Evolutionary conservation across 768 basidiomycete species (phyloP).

Genomic region (Amanita phalloides): DNA sequence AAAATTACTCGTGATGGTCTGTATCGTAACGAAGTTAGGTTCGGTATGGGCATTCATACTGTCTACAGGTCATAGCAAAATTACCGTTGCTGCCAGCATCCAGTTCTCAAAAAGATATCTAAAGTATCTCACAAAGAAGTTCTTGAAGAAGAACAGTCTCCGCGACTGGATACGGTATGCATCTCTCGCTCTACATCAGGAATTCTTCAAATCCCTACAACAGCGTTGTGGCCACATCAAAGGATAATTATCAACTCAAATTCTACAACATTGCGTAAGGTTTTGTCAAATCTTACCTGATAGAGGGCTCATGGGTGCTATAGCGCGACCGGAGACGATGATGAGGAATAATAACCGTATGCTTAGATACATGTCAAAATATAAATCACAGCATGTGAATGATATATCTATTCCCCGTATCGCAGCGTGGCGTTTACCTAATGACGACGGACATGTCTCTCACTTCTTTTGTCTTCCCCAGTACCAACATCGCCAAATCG

Average conservation of each 20-base stretch:
- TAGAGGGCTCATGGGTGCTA: background rate
- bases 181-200: background rate
- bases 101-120: conserved; percentile 96
- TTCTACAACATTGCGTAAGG: conserved; percentile 90
- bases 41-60: background rate
- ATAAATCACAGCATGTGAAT: background rate
- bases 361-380: background rate
- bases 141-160: conserved; percentile 94
- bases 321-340: conserved; percentile 17
- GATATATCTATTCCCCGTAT: too few relatives aligned
- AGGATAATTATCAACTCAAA: conserved; percentile 88
- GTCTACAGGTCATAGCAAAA: conserved; percentile 57
- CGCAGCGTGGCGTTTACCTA: too few relatives aligned
- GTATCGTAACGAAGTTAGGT: background rate
- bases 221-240: conserved; percentile 85
- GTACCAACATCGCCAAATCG: conserved; percentile 50
- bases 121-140: conserved; percentile 99
- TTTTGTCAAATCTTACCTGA: conserved; percentile 7
- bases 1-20: conserved; percentile 81
- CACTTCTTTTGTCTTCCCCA: conserved; percentile 41
- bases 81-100: conserved; percentile 78
- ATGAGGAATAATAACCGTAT: conserved; percentile 17
- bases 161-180: conserved; percentile 91
- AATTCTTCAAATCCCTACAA: conserved; percentile 6
- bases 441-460: conserved; percentile 12